Evolutionary conservation across 306 rosid genomes (phyloP), one percentile per base, ranked within the genome.

Genomic region (Prunus mongolica): DNA sequence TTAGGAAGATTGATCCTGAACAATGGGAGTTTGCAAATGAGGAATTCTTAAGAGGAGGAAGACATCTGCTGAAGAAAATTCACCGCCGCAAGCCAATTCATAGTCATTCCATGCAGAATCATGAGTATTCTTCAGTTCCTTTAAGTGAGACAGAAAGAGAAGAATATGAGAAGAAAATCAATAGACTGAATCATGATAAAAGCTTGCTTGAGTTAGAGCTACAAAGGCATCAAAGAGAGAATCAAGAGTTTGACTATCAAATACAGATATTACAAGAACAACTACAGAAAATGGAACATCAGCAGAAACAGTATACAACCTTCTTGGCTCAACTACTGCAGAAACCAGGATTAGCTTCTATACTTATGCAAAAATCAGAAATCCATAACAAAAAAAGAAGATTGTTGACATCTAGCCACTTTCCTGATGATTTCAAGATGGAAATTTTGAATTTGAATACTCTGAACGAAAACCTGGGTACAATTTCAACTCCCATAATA

Each of bases 11-110:
- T 50, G 86, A 83, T 77, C 83, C 86, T 19, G 83, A 83, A 68
- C 86, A 79, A 58, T 83, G 86, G 86, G 86, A 83, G 71, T 83
- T 83, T 65, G 83, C 86, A 22, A 83, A 83, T 75, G 86, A 83
- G 62, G 86, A 83, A 41, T 83, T 83, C 58, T 18, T 78, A 45
- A 78, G 86, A 70, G 86, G 86, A 24, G 78, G 77, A 38, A 69
- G 78, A 60, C 86, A 83, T 71, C 86, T 83, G 22, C 64, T 83
- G 49, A 78, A 64, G 71, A 83, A 83, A 20, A 83, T 83, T 54
- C 78, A 83, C 73, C 63, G 86, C 51, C 80, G 86, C 58, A 83
- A 83, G 65, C 86, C 86, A 61, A 75, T 83, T 66, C 86, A 83
- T 45, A 78, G 83, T 56, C 86, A 83, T 71, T 78, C 86, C 60